phyloP scores from a whole-genome alignment of 2,329 filamentous ascomycete genomes.

The Talaromyces sp. region DNA sequence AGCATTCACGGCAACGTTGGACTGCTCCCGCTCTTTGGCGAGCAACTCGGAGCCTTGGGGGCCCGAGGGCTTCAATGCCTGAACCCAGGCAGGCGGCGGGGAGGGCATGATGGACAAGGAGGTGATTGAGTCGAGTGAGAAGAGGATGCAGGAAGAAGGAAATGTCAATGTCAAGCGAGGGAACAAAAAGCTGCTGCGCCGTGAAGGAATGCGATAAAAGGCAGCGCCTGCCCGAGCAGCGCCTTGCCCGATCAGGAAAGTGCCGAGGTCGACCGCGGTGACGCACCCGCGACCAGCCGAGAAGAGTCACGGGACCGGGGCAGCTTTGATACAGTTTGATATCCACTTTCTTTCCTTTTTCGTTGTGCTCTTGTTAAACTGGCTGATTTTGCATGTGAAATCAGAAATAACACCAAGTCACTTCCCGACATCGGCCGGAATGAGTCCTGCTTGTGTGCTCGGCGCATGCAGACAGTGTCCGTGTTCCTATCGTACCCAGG shows the following conservation, averaged over 20 bases:
- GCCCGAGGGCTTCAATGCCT: constrained; percentile 59
- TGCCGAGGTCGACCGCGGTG: not conserved
- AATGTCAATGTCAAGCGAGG: not conserved
- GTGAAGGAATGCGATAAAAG: not conserved
- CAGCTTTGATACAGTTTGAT: not conserved
- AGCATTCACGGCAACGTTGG: constrained; percentile 61
- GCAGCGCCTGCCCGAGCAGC: not conserved
- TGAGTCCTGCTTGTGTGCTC: not conserved
- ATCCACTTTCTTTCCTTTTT: not conserved
- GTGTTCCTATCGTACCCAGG: not conserved
- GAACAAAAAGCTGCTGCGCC: not conserved
- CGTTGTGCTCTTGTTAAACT: not conserved
- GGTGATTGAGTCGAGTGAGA: not conserved
- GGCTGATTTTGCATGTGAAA: not conserved
- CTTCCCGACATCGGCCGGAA: not conserved
- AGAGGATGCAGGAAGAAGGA: not conserved
- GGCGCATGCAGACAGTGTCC: not conserved
- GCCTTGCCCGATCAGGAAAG: not conserved
- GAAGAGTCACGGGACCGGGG: not conserved
- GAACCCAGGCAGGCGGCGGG: constrained; percentile 59
- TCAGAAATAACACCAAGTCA: not conserved
- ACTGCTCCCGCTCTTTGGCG: constrained; percentile 61
- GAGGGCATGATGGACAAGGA: constrained; percentile 27
- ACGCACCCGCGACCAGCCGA: not conserved
- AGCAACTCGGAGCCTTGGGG: constrained; percentile 67